Evolutionary conservation across 2,329 filamentous ascomycete genomes (phyloP), one percentile per base, ranked within the genome.

Genomic region (Lachnellula subtilissima): DNA sequence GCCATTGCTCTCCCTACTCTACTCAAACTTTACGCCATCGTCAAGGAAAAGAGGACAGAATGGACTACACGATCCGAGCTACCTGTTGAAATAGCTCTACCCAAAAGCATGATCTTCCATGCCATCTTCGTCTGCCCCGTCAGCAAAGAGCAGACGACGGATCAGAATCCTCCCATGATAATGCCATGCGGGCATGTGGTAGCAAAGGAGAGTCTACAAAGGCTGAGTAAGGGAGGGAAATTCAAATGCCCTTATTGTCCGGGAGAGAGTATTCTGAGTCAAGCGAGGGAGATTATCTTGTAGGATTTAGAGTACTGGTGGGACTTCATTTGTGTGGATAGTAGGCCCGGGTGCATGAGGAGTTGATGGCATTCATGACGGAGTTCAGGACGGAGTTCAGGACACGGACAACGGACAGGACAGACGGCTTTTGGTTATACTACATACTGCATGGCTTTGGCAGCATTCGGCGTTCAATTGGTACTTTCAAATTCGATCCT

Each of bases 171-270:
- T 11, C 91, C 94, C 2, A 95, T 97, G 88, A 94, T 97, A 83
- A 85, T 99, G 69, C 89, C 90, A 0, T 99, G 94, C 69, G 93
- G 94, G 5, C 94, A 99, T 74, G 93, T 97, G 52, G 86, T 99
- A 57, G 92, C 91, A 17, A 82, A 86, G 61, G 92, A 97, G 67
- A 91, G 87, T 36, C 75, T 99, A 50, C 83, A 88, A 58, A 86
- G 85, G 67, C 78, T 97, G 43, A 86, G 86, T 53, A 96, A 95
- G 73, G 87, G 87, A 0, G 81, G 77, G 43, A 78, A 87, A 57
- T 95, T 95, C 78, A 99, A 99, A 72, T 99, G 94, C 67, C 94
- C 94, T 0, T 99, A 99, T 70, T 99, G 94, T 69, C 94, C 94
- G 0, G 84, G 76, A 32, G 93, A 97, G 73, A 91, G 90, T 47